Evolutionary conservation across 495 filamentous ascomycete genomes (phyloP).

Genomic region (Penicillium coffeae): DNA sequence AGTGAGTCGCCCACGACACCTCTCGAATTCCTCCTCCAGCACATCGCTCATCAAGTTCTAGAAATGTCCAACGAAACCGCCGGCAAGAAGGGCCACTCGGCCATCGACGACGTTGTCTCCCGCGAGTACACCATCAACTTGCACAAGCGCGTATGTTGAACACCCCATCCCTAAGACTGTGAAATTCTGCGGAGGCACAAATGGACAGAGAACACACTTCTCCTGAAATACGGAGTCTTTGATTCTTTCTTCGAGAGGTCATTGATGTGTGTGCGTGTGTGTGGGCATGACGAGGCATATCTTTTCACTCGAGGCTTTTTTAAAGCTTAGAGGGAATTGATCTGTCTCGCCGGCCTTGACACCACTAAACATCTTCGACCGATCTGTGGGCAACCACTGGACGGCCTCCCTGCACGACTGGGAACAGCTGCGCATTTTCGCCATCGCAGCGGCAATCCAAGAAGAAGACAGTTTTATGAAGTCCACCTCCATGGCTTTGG

Average conservation of each 20-base stretch:
- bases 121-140: constrained; percentile 99
- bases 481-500: constrained; percentile 56
- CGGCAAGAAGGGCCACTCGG: constrained; percentile 79
- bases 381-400: constrained; percentile 8
- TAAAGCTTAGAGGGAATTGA: neutral
- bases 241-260: constrained; percentile 13
- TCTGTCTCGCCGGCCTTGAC: neutral
- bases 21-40: neutral
- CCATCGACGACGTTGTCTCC: constrained; percentile 95
- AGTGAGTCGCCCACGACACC: constrained; percentile 28
- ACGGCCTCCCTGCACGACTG: constrained; percentile 5
- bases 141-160: constrained; percentile 93
- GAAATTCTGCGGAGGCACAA: constrained; percentile 24
- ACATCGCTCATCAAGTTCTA: constrained; percentile 20
- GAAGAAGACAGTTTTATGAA: constrained; percentile 65
- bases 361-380: neutral
- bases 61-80: constrained; percentile 67
- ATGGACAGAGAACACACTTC: constrained; percentile 30
- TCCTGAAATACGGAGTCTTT: constrained; percentile 22
- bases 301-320: neutral
- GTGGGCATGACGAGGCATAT: neutral
- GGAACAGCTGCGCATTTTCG: constrained; percentile 8
- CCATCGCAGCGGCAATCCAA: constrained; percentile 18
- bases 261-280: constrained; percentile 19
- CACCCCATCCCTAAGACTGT: constrained; percentile 17